A percentile compares a stretch with the other conserved stretches of the same genome.
phyloP scores from a whole-genome alignment of 768 basidiomycete genomes.

The Kwoniella mangroviensis region DNA sequence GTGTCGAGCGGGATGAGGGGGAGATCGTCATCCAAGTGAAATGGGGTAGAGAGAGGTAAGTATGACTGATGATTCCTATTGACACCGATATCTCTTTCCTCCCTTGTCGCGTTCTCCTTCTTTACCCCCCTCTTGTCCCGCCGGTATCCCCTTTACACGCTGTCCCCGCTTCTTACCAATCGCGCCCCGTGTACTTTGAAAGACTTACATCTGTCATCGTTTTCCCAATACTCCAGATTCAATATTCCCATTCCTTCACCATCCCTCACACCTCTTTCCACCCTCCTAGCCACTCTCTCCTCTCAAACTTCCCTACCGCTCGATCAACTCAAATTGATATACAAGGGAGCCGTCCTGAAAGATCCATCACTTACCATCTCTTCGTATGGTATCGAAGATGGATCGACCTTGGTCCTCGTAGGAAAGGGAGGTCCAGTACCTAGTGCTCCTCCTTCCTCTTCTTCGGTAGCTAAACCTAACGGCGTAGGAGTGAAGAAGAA shows the following conservation, averaged over 20 bases:
- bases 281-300: slow-evolving; percentile 63
- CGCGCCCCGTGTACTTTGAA: not conserved
- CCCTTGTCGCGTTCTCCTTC: not conserved
- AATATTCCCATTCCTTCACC: slow-evolving; percentile 57
- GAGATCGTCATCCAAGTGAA: slow-evolving; percentile 46
- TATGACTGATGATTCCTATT: not conserved
- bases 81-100: not conserved
- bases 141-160: not conserved
- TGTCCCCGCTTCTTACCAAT: not conserved
- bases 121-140: not conserved
- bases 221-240: slow-evolving; percentile 37
- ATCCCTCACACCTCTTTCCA: slow-evolving; percentile 51
- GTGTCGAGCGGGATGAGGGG: slow-evolving; percentile 43
- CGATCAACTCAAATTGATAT: slow-evolving; percentile 80
- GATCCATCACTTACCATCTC: slow-evolving; percentile 74
- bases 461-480: slow-evolving; percentile 18
- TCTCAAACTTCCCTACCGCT: slow-evolving; percentile 74
- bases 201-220: not conserved
- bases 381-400: slow-evolving; percentile 71
- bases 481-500: slow-evolving; percentile 35
- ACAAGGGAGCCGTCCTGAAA: slow-evolving; percentile 87
- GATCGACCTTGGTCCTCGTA: slow-evolving; percentile 74
- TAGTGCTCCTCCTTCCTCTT: slow-evolving; percentile 21
- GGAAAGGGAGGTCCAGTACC: slow-evolving; percentile 60
- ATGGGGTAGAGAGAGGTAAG: slow-evolving; percentile 53